A percentile compares a stretch with the other conserved stretches of the same genome.
Evolutionary conservation across 2,329 filamentous ascomycete species (phyloP).

Genomic region (Colletotrichum phormii): DNA sequence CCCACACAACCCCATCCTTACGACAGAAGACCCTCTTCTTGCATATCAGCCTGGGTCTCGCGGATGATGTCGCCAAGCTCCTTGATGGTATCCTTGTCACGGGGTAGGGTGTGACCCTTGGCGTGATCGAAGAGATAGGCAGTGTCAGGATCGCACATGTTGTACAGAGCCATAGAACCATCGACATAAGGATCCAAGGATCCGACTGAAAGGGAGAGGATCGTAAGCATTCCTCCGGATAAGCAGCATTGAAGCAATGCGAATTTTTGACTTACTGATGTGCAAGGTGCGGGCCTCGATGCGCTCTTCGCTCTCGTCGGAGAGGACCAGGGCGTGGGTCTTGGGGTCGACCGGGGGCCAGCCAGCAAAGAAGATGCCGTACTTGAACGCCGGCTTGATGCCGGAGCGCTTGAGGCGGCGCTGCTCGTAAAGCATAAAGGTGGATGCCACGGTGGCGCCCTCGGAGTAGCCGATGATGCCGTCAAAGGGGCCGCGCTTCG

Average conservation of each 20-base stretch:
- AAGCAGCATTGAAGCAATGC: neutral
- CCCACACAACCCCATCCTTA: conserved; percentile 26
- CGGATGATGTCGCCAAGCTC: conserved; percentile 59
- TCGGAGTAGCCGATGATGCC: conserved; percentile 72
- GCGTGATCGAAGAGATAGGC: conserved; percentile 74
- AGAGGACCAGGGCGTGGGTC: conserved; percentile 57
- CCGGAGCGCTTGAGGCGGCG: conserved; percentile 43
- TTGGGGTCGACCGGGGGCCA: conserved; percentile 63
- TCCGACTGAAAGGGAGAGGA: conserved; percentile 51
- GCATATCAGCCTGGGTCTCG: conserved; percentile 38
- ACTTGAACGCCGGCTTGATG: conserved; percentile 54
- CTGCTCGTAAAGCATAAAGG: conserved; percentile 63
- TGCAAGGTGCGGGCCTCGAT: conserved; percentile 66
- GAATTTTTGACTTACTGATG: conserved; percentile 52
- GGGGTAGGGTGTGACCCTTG: conserved; percentile 72
- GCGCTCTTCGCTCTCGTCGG: conserved; percentile 59
- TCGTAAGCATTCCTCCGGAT: conserved; percentile 35
- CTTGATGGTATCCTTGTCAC: conserved; percentile 60
- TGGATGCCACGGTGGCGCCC: conserved; percentile 67
- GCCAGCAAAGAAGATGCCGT: conserved; percentile 63
- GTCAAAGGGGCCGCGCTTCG: conserved; percentile 58
- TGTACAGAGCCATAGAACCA: conserved; percentile 70
- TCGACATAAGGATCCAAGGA: conserved; percentile 70
- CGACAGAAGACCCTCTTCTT: conserved; percentile 29
- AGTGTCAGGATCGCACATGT: conserved; percentile 69